These are phyloP conservation scores for Dactylorhiza incarnata DNA, from an alignment of 106 monocot genomes.

Conservation along the genomic window DNA sequence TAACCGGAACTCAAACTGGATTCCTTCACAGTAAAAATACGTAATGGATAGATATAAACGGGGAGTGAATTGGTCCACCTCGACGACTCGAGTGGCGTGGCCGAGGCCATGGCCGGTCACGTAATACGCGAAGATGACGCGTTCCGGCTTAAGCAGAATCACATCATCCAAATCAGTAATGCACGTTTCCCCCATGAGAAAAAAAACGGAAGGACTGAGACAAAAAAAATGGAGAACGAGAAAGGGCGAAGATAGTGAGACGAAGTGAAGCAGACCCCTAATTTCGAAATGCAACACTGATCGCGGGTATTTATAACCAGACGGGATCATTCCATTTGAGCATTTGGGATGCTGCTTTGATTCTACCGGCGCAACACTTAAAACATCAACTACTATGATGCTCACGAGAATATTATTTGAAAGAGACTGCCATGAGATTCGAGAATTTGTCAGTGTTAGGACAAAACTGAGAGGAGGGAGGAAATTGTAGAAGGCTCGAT, in stretches of 20 bases:
- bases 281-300: neutral
- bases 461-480: neutral
- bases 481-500: neutral
- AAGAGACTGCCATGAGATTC: too few relatives aligned
- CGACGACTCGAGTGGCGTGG: constrained; percentile 93
- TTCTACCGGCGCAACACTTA: neutral
- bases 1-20: neutral
- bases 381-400: neutral
- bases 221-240: neutral
- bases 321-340: neutral
- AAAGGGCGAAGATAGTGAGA: neutral
- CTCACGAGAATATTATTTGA: neutral
- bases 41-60: neutral
- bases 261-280: neutral
- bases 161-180: neutral
- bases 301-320: neutral
- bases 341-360: neutral
- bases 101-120: constrained; percentile 96
- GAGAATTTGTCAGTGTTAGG: neutral
- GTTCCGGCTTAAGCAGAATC: neutral
- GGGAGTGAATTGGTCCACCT: constrained; percentile 23
- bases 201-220: neutral
- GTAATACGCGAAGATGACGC: constrained; percentile 68
- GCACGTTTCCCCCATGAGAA: neutral
- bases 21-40: neutral